Percentiles rank a stretch among this genome's conserved stretches.
phyloP scores from a whole-genome alignment of 345 rosid species.

The Cochlearia excelsa region DNA sequence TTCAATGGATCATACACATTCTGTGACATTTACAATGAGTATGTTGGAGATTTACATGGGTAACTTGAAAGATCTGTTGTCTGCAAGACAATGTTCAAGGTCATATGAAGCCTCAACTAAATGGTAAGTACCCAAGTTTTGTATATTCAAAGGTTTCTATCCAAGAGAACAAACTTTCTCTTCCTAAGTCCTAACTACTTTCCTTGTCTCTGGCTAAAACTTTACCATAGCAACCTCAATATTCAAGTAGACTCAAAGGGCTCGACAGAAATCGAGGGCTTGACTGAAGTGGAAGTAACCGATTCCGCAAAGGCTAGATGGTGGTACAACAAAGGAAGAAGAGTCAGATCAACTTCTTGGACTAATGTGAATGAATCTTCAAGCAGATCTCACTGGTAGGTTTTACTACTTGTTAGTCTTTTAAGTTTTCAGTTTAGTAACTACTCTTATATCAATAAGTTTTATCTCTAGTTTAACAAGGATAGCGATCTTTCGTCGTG shows the following conservation, averaged over 20 bases:
- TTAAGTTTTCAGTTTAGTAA: constrained; percentile 32
- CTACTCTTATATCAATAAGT: constrained; percentile 54
- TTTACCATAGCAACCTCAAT: constrained; percentile 66
- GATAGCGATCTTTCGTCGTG: constrained; percentile 63
- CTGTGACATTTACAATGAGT: constrained; percentile 71
- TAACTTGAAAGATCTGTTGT: constrained; percentile 66
- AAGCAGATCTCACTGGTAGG: constrained; percentile 95
- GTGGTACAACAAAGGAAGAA: constrained; percentile 80
- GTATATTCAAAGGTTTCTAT: constrained; percentile 11
- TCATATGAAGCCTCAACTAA: constrained; percentile 41
- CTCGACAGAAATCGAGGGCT: constrained; percentile 68
- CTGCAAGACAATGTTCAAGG: constrained; percentile 50
- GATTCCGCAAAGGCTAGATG: constrained; percentile 63
- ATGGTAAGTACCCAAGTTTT: constrained; percentile 42
- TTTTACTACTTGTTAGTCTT: not conserved
- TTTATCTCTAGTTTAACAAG: constrained; percentile 75
- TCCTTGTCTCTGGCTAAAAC: constrained; percentile 32
- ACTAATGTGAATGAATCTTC: constrained; percentile 85
- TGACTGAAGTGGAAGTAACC: constrained; percentile 66
- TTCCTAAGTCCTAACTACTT: constrained; percentile 25
- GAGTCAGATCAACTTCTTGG: constrained; percentile 74
- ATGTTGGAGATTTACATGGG: constrained; percentile 97
- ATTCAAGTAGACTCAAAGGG: constrained; percentile 91
- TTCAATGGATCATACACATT: constrained; percentile 43
- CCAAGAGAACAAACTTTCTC: not conserved